Evolutionary conservation across 306 rosid species (phyloP).

Genomic region (Lotus japonicus): DNA sequence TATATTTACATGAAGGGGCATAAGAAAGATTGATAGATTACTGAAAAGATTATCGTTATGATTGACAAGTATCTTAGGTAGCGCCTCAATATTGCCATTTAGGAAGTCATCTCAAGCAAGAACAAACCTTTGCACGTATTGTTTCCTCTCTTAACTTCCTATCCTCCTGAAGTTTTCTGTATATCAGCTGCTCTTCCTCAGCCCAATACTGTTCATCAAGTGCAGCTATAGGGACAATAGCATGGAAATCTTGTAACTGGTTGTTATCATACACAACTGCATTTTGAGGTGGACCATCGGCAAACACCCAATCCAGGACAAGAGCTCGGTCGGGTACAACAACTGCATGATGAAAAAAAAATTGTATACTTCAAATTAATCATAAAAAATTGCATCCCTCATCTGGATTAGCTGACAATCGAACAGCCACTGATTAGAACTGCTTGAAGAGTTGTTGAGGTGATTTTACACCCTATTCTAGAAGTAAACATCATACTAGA

Average conservation of each 20-base stretch:
- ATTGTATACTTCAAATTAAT: conserved; percentile 15
- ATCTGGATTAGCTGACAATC: conserved; percentile 10
- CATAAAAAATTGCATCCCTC: background rate
- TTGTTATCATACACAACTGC: conserved; percentile 80
- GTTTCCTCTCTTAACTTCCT: conserved; percentile 77
- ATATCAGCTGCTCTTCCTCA: conserved; percentile 60
- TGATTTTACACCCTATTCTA: conserved; percentile 17
- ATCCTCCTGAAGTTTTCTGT: conserved; percentile 69
- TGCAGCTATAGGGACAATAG: conserved; percentile 48
- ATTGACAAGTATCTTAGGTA: conserved; percentile 2
- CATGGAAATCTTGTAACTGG: conserved; percentile 66
- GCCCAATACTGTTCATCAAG: conserved; percentile 66
- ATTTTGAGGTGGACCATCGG: conserved; percentile 79
- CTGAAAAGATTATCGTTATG: conserved; percentile 9
- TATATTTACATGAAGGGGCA: background rate
- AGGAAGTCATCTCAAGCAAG: conserved; percentile 22
- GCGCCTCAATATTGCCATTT: background rate
- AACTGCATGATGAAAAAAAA: conserved; percentile 43
- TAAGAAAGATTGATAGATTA: background rate
- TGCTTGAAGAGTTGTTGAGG: background rate
- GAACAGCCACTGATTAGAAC: background rate
- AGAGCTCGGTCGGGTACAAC: conserved; percentile 66
- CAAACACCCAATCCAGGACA: conserved; percentile 94
- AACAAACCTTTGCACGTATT: conserved; percentile 63
- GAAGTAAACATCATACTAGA: background rate